A percentile compares a stretch with the other conserved stretches of the same genome.
These are phyloP conservation scores for Pogostemon cablin DNA, from an alignment of 257 asterid species.

Conservation along the genomic window DNA sequence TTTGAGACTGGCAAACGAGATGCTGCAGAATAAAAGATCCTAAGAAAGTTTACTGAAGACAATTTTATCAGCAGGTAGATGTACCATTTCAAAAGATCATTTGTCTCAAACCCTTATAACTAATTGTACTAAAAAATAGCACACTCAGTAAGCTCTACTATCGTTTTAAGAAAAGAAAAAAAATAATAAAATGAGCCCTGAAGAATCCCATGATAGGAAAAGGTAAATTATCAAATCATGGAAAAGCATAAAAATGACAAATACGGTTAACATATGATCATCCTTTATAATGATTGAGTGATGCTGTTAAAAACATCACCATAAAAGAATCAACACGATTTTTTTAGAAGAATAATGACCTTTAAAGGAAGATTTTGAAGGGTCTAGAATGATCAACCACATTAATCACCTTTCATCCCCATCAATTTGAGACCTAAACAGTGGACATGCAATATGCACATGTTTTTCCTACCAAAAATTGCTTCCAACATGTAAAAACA, in stretches of 20 bases:
- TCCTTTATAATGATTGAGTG: not conserved
- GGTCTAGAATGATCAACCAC: too few relatives aligned
- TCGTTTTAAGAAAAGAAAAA: conserved; percentile 23
- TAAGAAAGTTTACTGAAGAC: conserved; percentile 55
- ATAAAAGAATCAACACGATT: not conserved
- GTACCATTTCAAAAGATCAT: conserved; percentile 29
- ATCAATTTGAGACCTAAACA: too few relatives aligned
- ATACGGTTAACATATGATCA: conserved; percentile 5
- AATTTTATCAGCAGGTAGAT: conserved; percentile 46
- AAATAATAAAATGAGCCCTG: conserved; percentile 31
- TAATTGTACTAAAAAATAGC: conserved; percentile 4
- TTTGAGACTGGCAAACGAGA: conserved; percentile 55
- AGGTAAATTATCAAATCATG: conserved; percentile 15
- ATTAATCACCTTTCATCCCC: too few relatives aligned
- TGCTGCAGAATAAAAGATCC: conserved; percentile 58
- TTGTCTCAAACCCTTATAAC: conserved; percentile 1
- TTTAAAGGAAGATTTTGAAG: too few relatives aligned
- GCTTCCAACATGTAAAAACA: too few relatives aligned
- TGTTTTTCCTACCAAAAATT: too few relatives aligned
- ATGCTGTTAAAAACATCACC: conserved; percentile 1
- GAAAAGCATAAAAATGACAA: conserved; percentile 18
- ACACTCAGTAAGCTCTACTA: not conserved
- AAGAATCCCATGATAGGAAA: conserved; percentile 29
- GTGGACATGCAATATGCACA: too few relatives aligned
- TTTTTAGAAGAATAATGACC: too few relatives aligned